Evolutionary conservation across 1,139 yeast species (phyloP).

Genomic region (Blastobotrys buckinghamii): DNA sequence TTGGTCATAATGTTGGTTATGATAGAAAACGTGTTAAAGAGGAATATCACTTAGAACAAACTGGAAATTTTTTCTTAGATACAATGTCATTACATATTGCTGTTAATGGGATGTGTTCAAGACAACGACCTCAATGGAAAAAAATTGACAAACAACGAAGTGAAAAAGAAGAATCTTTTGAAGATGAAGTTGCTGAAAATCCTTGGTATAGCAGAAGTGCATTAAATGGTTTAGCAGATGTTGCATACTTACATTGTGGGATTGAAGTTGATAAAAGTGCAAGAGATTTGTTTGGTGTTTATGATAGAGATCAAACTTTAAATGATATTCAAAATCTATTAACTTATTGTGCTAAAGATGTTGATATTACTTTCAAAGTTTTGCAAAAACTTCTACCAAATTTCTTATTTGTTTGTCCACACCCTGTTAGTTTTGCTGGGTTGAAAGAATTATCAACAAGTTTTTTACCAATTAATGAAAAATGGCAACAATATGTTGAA

Average conservation of each 20-base stretch:
- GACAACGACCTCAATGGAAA: constrained; percentile 78
- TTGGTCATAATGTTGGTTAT: constrained; percentile 89
- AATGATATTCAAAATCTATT: constrained; percentile 56
- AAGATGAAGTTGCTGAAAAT: constrained; percentile 22
- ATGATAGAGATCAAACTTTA: constrained; percentile 49
- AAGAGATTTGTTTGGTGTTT: constrained; percentile 58
- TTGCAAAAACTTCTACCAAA: constrained; percentile 63
- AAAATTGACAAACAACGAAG: constrained; percentile 36
- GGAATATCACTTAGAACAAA: constrained; percentile 63
- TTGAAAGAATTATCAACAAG: constrained; percentile 69
- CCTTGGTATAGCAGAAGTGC: constrained; percentile 47
- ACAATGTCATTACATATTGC: constrained; percentile 94
- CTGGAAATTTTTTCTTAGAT: constrained; percentile 77
- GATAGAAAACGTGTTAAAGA: constrained; percentile 84
- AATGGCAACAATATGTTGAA: constrained; percentile 69
- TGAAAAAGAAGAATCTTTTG: constrained; percentile 20
- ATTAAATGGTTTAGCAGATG: constrained; percentile 75
- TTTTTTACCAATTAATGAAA: constrained; percentile 68
- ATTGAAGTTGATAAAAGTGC: constrained; percentile 58
- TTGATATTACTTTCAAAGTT: constrained; percentile 65
- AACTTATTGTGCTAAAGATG: constrained; percentile 84
- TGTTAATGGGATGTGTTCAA: constrained; percentile 85
- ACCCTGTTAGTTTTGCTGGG: constrained; percentile 93
- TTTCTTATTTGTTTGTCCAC: constrained; percentile 69
- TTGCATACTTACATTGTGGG: constrained; percentile 74